These are phyloP conservation scores for Suillus subalutaceus DNA, from an alignment of 768 basidiomycete species.

Conservation along the genomic window DNA sequence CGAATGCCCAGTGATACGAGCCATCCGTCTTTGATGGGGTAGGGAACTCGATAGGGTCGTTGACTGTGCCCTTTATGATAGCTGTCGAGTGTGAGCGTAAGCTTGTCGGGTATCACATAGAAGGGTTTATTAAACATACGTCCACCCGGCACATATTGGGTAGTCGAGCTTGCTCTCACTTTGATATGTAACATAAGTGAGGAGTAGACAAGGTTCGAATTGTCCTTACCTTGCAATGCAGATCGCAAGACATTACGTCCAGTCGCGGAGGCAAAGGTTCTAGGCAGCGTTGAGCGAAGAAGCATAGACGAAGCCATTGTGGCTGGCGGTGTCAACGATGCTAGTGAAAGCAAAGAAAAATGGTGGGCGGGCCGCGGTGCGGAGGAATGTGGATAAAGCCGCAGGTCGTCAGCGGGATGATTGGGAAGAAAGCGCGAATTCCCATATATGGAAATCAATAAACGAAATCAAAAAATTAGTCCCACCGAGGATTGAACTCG, in stretches of 20 bases:
- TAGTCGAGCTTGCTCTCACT: slow-evolving; percentile 43
- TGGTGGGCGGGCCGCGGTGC: not conserved
- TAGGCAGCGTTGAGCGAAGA: slow-evolving; percentile 51
- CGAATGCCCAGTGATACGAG: slow-evolving; percentile 92
- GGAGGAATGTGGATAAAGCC: not conserved
- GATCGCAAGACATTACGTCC: slow-evolving; percentile 45
- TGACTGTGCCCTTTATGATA: slow-evolving; percentile 88
- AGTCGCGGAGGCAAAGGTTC: slow-evolving; percentile 39
- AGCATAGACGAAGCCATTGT: slow-evolving; percentile 55
- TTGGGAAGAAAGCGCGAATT: not conserved
- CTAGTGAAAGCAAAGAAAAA: not conserved
- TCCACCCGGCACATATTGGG: slow-evolving; percentile 59
- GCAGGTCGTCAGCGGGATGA: not conserved
- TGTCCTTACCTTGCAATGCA: slow-evolving; percentile 44
- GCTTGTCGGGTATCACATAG: not conserved
- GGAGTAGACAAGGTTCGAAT: not conserved
- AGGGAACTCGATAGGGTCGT: slow-evolving; percentile 93
- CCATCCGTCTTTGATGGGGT: slow-evolving; percentile 79
- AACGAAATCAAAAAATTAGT: slow-evolving; percentile 43
- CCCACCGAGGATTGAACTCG: slow-evolving; percentile 67
- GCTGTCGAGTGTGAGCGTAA: slow-evolving; percentile 44
- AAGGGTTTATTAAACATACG: not conserved
- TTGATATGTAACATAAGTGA: slow-evolving; percentile 14
- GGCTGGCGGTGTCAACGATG: slow-evolving; percentile 1
- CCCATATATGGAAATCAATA: not conserved